phyloP scores from a whole-genome alignment of 2,329 filamentous ascomycete species.

The Cordyceps fumosorosea region DNA sequence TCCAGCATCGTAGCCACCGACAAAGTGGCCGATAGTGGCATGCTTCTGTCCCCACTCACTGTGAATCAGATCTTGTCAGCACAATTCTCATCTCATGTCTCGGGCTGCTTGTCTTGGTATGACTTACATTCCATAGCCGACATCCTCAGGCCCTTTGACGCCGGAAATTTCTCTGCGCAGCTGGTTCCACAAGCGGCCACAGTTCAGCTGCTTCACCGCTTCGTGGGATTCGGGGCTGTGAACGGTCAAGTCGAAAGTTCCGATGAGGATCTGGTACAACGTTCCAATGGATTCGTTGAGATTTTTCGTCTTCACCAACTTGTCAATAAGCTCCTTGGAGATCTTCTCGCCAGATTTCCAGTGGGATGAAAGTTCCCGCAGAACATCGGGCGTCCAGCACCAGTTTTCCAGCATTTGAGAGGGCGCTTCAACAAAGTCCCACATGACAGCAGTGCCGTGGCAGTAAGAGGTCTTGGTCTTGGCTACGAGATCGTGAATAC shows the following conservation, averaged over 20 bases:
- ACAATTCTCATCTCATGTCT: background rate
- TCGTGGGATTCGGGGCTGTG: conserved; percentile 65
- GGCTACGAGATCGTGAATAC: conserved; percentile 62
- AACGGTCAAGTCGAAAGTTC: conserved; percentile 77
- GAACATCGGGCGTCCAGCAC: conserved; percentile 63
- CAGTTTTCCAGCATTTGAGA: conserved; percentile 72
- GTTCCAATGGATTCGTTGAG: conserved; percentile 77
- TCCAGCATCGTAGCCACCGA: conserved; percentile 78
- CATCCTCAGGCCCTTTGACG: conserved; percentile 65
- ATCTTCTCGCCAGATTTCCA: conserved; percentile 65
- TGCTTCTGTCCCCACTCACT: conserved; percentile 70
- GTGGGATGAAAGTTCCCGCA: conserved; percentile 64
- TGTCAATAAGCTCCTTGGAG: conserved; percentile 66
- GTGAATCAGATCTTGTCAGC: conserved; percentile 21
- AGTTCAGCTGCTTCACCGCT: conserved; percentile 59
- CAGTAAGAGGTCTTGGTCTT: conserved; percentile 58
- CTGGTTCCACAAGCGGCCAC: conserved; percentile 63
- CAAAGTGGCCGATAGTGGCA: conserved; percentile 74
- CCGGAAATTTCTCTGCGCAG: conserved; percentile 65
- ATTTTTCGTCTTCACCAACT: conserved; percentile 69
- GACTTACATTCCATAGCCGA: conserved; percentile 49
- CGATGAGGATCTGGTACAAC: conserved; percentile 71
- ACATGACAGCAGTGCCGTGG: conserved; percentile 59
- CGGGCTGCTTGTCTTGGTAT: background rate
- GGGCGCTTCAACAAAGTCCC: conserved; percentile 66